phyloP scores from a whole-genome alignment of 2,329 filamentous ascomycete species.

The Tolypocladium guangdongense region DNA sequence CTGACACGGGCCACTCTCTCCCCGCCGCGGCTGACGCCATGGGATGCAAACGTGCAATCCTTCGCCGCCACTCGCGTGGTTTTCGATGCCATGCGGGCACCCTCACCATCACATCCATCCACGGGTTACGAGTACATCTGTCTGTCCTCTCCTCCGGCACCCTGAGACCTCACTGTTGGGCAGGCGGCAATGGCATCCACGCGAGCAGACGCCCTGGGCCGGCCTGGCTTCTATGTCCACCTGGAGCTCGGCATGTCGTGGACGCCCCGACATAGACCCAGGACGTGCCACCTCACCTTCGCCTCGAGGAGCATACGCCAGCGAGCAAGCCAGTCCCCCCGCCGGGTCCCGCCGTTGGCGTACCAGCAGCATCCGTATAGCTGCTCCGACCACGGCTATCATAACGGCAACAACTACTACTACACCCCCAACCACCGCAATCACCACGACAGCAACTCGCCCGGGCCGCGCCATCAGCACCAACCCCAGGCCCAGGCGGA shows the following conservation, averaged over 20 bases:
- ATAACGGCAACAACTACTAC: not conserved
- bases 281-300: conserved; percentile 26
- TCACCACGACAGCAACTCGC: too few relatives aligned
- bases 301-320: not conserved
- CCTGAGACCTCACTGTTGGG: not conserved
- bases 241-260: conserved; percentile 42
- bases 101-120: not conserved
- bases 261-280: conserved; percentile 22
- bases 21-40: not conserved
- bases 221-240: conserved; percentile 32
- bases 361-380: not conserved
- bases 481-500: not conserved
- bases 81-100: not conserved
- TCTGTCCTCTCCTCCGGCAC: too few relatives aligned
- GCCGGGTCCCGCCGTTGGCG: not conserved
- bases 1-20: not conserved
- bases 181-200: not conserved
- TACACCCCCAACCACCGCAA: too few relatives aligned
- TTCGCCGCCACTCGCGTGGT: not conserved
- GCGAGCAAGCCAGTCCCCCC: not conserved
- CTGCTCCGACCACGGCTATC: not conserved
- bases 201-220: conserved; percentile 10
- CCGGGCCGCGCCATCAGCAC: not conserved
- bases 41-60: not conserved
- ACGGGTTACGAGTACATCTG: too few relatives aligned